Conservation (phyloP, 2,329 filamentous ascomycete genomes). For the Fusarium graminum region DNA sequence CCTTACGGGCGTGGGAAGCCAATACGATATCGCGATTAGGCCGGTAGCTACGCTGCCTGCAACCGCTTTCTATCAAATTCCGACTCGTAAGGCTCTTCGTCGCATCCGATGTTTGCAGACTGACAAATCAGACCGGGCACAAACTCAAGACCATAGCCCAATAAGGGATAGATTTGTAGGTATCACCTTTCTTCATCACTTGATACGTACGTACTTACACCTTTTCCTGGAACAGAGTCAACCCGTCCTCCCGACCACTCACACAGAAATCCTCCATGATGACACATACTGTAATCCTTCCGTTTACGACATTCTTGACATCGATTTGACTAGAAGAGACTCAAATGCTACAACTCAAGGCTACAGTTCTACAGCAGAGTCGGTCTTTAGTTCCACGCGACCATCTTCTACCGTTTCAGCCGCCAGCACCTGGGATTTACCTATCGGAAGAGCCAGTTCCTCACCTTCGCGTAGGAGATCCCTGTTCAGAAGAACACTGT, state of each 20-base stretch:
- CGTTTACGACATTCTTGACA: background rate
- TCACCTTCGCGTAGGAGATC: background rate
- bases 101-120: too few relatives aligned
- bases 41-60: background rate
- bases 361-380: constrained; percentile 10
- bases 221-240: background rate
- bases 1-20: constrained; percentile 28
- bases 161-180: too few relatives aligned
- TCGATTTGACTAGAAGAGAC: constrained; percentile 3
- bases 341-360: constrained; percentile 17
- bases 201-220: too few relatives aligned
- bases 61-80: background rate
- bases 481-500: constrained; percentile 4
- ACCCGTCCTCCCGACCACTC: background rate
- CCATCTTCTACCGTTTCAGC: constrained; percentile 21
- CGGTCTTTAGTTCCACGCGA: constrained; percentile 18
- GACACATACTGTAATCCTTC: background rate
- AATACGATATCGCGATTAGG: constrained; percentile 14
- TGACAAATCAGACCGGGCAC: too few relatives aligned
- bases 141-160: too few relatives aligned
- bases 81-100: too few relatives aligned
- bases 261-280: background rate
- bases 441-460: constrained; percentile 1
- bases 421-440: constrained; percentile 24
- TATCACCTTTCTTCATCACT: too few relatives aligned